A percentile compares a stretch with the other conserved stretches of the same genome.
Evolutionary conservation across 2,329 filamentous ascomycete genomes (phyloP).

Genomic region (Xylariales sp.): DNA sequence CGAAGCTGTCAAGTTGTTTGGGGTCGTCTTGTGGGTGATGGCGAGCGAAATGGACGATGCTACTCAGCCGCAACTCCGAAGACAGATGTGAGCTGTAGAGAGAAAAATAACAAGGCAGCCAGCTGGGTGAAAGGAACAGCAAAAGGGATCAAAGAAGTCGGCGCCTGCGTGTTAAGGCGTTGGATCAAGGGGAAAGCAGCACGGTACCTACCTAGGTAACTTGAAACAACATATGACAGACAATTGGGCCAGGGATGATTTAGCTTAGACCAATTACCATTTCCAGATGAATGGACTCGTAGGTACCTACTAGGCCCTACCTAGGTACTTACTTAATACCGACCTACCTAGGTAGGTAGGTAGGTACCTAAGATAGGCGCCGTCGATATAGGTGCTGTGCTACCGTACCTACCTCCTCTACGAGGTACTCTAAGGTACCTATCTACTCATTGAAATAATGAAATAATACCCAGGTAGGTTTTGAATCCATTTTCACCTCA

Average conservation of each 20-base stretch:
- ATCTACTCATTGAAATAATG: no score
- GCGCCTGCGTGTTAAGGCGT: constrained; percentile 13
- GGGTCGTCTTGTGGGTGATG: neutral
- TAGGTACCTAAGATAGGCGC: no score
- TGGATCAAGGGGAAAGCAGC: constrained; percentile 30
- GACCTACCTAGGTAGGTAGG: no score
- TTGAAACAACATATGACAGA: constrained; percentile 33
- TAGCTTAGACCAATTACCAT: neutral
- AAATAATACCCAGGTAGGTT: no score
- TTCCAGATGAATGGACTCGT: neutral
- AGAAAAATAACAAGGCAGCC: neutral
- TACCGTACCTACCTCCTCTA: no score
- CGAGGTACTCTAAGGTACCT: no score
- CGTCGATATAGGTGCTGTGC: no score
- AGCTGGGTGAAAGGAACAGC: constrained; percentile 11
- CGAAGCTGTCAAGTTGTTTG: neutral
- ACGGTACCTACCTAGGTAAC: constrained; percentile 15
- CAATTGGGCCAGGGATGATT: constrained; percentile 9
- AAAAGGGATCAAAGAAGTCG: constrained; percentile 18
- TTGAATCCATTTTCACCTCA: no score
- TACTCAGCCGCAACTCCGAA: neutral
- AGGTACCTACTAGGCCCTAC: neutral
- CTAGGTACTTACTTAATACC: no score
- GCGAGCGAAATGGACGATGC: neutral
- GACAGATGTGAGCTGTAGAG: constrained; percentile 2